These are phyloP conservation scores for Canavalia gladiata DNA, from an alignment of 306 rosid species.

Conservation along the genomic window DNA sequence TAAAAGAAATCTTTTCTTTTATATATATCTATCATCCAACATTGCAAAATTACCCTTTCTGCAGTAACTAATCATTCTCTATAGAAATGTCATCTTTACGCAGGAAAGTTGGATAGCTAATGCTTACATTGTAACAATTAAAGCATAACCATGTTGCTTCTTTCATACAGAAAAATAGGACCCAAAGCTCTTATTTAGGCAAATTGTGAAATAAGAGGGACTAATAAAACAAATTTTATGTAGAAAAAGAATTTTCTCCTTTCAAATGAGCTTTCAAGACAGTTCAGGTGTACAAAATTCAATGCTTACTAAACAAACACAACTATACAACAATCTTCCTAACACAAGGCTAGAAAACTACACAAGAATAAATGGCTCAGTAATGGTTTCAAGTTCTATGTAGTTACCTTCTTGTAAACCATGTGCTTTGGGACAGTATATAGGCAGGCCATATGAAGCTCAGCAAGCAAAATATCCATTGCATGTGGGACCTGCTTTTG, in stretches of 20 bases:
- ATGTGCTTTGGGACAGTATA: slow-evolving; percentile 93
- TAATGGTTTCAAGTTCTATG: slow-evolving; percentile 42
- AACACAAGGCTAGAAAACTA: slow-evolving; percentile 23
- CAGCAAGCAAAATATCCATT: slow-evolving; percentile 89
- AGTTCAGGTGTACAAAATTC: not conserved
- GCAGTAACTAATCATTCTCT: slow-evolving; percentile 20
- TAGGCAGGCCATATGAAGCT: slow-evolving; percentile 81
- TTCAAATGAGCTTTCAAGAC: slow-evolving; percentile 7
- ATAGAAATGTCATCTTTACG: not conserved
- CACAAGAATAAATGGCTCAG: slow-evolving; percentile 32
- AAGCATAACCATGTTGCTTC: slow-evolving; percentile 35
- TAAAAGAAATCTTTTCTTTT: not conserved
- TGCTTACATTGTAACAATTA: slow-evolving; percentile 24
- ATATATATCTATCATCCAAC: slow-evolving; percentile 1
- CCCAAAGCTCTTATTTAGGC: slow-evolving; percentile 35
- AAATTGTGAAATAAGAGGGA: slow-evolving; percentile 36
- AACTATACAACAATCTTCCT: not conserved
- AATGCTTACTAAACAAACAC: slow-evolving; percentile 15
- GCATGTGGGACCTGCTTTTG: slow-evolving; percentile 71
- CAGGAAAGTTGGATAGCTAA: slow-evolving; percentile 30
- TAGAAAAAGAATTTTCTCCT: slow-evolving; percentile 1
- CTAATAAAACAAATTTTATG: slow-evolving; percentile 15
- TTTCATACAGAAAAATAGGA: slow-evolving; percentile 7
- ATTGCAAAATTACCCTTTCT: slow-evolving; percentile 30
- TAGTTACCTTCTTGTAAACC: slow-evolving; percentile 66